A percentile compares a stretch with the other conserved stretches of the same genome.
Conservation (phyloP, 139 green algal species). For the Micractinium sp. region DNA sequence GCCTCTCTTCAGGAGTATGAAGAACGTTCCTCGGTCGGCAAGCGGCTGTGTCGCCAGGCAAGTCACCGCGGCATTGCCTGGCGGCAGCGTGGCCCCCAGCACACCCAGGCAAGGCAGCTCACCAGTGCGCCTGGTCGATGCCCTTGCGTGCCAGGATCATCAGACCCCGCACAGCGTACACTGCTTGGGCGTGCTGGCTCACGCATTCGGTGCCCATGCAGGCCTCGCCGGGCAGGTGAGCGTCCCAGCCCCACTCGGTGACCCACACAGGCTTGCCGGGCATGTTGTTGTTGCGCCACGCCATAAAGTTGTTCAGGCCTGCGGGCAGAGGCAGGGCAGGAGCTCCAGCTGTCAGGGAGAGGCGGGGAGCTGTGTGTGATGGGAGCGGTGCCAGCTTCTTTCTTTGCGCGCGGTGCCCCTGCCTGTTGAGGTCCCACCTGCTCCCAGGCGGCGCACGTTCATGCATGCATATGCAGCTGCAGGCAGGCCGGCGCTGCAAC, state of each 20-base stretch:
- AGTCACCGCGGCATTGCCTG: too few relatives aligned
- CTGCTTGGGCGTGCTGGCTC: neutral
- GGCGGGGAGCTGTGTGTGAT: too few relatives aligned
- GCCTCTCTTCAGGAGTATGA: too few relatives aligned
- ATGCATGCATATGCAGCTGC: too few relatives aligned
- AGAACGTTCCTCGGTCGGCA: neutral
- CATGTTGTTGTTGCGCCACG: neutral
- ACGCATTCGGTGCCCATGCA: neutral
- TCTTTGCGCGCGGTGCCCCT: too few relatives aligned
- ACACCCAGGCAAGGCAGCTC: neutral
- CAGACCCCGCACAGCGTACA: neutral
- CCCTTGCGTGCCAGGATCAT: neutral
- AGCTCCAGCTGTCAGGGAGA: too few relatives aligned
- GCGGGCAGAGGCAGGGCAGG: neutral
- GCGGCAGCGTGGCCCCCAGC: neutral
- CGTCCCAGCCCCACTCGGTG: neutral
- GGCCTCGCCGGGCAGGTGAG: neutral
- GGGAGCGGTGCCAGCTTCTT: too few relatives aligned
- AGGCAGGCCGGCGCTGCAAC: too few relatives aligned
- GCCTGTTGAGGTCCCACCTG: too few relatives aligned
- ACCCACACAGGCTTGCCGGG: neutral
- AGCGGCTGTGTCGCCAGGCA: too few relatives aligned
- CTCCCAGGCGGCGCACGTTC: too few relatives aligned
- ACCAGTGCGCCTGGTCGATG: neutral
- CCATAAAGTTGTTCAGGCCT: neutral